A percentile compares a stretch with the other conserved stretches of the same genome.
Conservation (phyloP, 805 yeast genomes). For the Candida krabiensis region DNA sequence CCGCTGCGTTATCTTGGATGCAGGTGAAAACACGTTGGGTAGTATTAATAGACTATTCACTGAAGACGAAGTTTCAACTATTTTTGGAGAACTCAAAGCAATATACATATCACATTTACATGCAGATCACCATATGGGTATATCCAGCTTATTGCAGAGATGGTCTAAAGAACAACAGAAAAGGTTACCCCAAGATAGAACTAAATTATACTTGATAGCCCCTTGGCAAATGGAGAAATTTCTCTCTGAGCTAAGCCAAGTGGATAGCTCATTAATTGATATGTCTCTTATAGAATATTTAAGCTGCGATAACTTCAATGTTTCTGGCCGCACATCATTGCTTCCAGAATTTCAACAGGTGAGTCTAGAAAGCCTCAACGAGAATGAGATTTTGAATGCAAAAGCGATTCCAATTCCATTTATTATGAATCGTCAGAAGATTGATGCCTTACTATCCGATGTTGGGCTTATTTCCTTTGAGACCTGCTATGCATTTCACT, state of each 20-base stretch:
- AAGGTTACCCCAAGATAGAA: slow-evolving; percentile 32
- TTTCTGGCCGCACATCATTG: slow-evolving; percentile 1
- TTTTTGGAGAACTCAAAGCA: slow-evolving; percentile 61
- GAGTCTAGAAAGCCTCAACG: slow-evolving; percentile 24
- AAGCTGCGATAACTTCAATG: slow-evolving; percentile 35
- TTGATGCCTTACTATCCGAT: slow-evolving; percentile 36
- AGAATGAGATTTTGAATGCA: slow-evolving; percentile 21
- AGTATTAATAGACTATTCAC: slow-evolving; percentile 64
- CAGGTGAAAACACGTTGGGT: slow-evolving; percentile 93
- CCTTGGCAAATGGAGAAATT: slow-evolving; percentile 78
- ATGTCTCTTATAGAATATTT: slow-evolving; percentile 18
- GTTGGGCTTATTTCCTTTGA: slow-evolving; percentile 44
- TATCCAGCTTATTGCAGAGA: slow-evolving; percentile 62
- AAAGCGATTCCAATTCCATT: slow-evolving; percentile 1
- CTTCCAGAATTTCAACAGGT: slow-evolving; percentile 22
- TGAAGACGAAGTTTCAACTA: slow-evolving; percentile 34
- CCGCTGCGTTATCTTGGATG: slow-evolving; percentile 69
- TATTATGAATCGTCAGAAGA: slow-evolving; percentile 1
- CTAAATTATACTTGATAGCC: slow-evolving; percentile 55
- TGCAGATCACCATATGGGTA: slow-evolving; percentile 95
- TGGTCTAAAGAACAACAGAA: slow-evolving; percentile 53
- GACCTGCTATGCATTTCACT: slow-evolving; percentile 81
- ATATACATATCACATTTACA: slow-evolving; percentile 86
- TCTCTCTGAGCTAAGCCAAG: slow-evolving; percentile 58
- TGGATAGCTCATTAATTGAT: slow-evolving; percentile 22